Conservation (phyloP, 805 yeast species). For the Teunomyces cretensis region DNA sequence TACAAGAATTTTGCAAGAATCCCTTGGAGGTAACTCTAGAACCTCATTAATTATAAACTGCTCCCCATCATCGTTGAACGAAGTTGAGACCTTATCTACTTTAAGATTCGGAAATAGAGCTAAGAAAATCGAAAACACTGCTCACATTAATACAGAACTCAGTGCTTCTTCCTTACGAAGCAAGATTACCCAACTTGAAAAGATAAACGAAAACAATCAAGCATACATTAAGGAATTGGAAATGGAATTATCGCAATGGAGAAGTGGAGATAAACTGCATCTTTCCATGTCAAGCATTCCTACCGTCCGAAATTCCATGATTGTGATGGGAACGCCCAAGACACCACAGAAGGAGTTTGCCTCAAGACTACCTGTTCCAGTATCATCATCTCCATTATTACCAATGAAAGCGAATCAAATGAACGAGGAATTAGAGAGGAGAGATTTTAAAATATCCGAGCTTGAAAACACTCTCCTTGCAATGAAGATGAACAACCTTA, state of each 20-base stretch:
- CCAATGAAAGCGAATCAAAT: conserved; percentile 4
- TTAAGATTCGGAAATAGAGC: conserved; percentile 75
- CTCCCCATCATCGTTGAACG: conserved; percentile 59
- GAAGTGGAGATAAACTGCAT: conserved; percentile 24
- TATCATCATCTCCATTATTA: conserved; percentile 9
- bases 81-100: conserved; percentile 66
- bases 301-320: conserved; percentile 8
- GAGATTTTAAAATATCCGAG: conserved; percentile 30
- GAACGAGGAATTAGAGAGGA: conserved; percentile 23
- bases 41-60: conserved; percentile 74
- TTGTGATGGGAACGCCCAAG: conserved; percentile 8
- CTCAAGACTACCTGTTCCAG: conserved; percentile 11
- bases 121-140: conserved; percentile 62
- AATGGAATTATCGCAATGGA: conserved; percentile 36
- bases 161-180: conserved; percentile 49
- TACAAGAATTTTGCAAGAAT: conserved; percentile 74
- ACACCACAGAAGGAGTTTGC: conserved; percentile 14
- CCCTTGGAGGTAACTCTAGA: conserved; percentile 79
- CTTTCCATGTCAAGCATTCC: conserved; percentile 7
- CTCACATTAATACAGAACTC: conserved; percentile 62
- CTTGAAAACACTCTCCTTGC: conserved; percentile 28
- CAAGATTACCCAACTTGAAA: conserved; percentile 35
- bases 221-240: conserved; percentile 42
- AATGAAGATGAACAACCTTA: conserved; percentile 29
- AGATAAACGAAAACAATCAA: conserved; percentile 26